Conservation (phyloP, 805 yeast genomes). For the Yarrowia porcina region DNA sequence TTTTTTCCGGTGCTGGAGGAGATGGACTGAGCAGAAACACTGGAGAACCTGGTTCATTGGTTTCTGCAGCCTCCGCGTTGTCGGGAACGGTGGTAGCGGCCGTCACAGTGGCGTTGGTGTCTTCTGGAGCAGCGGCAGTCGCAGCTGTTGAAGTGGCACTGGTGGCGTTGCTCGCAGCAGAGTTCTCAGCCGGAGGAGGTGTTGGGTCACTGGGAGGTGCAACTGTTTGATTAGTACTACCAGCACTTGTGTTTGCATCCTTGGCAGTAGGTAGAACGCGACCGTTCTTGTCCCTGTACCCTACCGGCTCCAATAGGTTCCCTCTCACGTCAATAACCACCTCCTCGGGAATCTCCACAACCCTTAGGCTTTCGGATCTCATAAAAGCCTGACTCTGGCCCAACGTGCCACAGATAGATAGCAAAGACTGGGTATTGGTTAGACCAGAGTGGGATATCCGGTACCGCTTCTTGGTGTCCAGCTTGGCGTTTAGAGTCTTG, state of each 20-base stretch:
- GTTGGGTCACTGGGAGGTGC: too few species aligned
- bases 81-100: background rate
- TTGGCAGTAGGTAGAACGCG: too few species aligned
- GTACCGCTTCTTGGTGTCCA: background rate
- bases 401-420: background rate
- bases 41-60: background rate
- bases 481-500: background rate
- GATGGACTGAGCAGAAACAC: background rate
- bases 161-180: too few species aligned
- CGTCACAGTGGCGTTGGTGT: background rate
- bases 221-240: too few species aligned
- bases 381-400: background rate
- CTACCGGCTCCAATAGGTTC: background rate
- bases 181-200: too few species aligned
- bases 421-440: background rate
- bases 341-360: background rate
- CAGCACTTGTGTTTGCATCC: too few species aligned
- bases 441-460: background rate
- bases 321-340: background rate
- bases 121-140: too few species aligned
- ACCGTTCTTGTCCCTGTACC: background rate
- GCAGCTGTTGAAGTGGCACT: too few species aligned
- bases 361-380: background rate
- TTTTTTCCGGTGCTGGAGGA: background rate
- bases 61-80: too few species aligned